Evolutionary conservation across 2,329 filamentous ascomycete species (phyloP).

Genomic region (Emericellopsis atlantica): DNA sequence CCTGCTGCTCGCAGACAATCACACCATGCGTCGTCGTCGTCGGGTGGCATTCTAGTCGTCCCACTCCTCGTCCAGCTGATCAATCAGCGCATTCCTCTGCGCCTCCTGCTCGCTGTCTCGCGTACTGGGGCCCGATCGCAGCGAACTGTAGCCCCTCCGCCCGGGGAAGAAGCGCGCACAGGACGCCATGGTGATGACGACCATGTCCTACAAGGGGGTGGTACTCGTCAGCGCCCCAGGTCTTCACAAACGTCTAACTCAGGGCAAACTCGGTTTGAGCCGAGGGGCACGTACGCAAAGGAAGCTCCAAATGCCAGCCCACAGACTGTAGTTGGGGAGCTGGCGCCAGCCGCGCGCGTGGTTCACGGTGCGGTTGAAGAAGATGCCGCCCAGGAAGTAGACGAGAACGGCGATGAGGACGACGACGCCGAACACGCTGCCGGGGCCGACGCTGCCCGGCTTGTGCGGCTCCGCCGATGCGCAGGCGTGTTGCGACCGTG

Average conservation of each 20-base stretch:
- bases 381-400: slow-evolving; percentile 83
- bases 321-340: slow-evolving; percentile 85
- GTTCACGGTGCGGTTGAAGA: slow-evolving; percentile 90
- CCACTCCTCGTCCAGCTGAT: slow-evolving; percentile 95
- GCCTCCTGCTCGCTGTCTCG: slow-evolving; percentile 51
- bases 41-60: slow-evolving; percentile 45
- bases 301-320: slow-evolving; percentile 79
- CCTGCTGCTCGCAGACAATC: no score
- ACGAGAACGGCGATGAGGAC: slow-evolving; percentile 63
- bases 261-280: slow-evolving; percentile 16
- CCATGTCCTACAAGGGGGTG: slow-evolving; percentile 39
- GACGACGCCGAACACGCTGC: slow-evolving; percentile 82
- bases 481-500: slow-evolving; percentile 75
- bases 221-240: slow-evolving; percentile 7
- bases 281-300: slow-evolving; percentile 44
- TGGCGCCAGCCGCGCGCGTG: slow-evolving; percentile 93
- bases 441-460: slow-evolving; percentile 56
- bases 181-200: slow-evolving; percentile 56
- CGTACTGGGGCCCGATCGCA: slow-evolving; percentile 36
- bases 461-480: slow-evolving; percentile 54
- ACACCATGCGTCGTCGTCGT: no score
- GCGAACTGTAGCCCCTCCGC: slow-evolving; percentile 53
- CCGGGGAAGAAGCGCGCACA: slow-evolving; percentile 54
- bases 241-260: slow-evolving; percentile 8
- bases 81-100: slow-evolving; percentile 80